Evolutionary conservation across 192 early-diverging fungal genomes (phyloP).

Genomic region (Gigaspora rosea): DNA sequence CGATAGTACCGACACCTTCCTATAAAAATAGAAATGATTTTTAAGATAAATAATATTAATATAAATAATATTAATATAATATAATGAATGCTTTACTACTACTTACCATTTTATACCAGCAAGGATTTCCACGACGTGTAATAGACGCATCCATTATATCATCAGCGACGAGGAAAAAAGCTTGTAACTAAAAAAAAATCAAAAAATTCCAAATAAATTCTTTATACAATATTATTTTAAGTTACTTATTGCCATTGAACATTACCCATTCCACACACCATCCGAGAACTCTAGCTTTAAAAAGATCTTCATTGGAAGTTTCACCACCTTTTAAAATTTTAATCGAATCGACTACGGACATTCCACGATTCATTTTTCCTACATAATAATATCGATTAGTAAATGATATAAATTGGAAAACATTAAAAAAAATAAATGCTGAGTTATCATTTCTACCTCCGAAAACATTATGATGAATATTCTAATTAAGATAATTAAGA

Average conservation of each 20-base stretch:
- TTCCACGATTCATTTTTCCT: constrained; percentile 98
- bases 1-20: constrained; percentile 81
- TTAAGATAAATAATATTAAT: neutral
- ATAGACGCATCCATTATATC: constrained; percentile 98
- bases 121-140: constrained; percentile 95
- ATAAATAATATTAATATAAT: too few relatives aligned
- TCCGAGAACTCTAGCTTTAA: constrained; percentile 87
- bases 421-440: neutral
- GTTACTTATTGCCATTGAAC: neutral
- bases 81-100: neutral
- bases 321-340: constrained; percentile 73
- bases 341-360: constrained; percentile 91
- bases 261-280: constrained; percentile 92
- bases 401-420: neutral
- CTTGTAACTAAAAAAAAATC: constrained; percentile 76
- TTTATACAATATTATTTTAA: neutral
- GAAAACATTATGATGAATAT: constrained; percentile 54
- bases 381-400: neutral
- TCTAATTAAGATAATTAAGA: constrained; percentile 47
- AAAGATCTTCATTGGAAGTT: constrained; percentile 77
- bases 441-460: constrained; percentile 49
- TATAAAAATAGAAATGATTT: constrained; percentile 22
- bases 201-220: neutral
- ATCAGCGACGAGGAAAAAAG: constrained; percentile 97
- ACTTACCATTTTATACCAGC: constrained; percentile 85